Evolutionary conservation across 108 stramenopile genomes (phyloP), one percentile per base, ranked within the genome.

Genomic region (Cylindrotheca fusiformis): DNA sequence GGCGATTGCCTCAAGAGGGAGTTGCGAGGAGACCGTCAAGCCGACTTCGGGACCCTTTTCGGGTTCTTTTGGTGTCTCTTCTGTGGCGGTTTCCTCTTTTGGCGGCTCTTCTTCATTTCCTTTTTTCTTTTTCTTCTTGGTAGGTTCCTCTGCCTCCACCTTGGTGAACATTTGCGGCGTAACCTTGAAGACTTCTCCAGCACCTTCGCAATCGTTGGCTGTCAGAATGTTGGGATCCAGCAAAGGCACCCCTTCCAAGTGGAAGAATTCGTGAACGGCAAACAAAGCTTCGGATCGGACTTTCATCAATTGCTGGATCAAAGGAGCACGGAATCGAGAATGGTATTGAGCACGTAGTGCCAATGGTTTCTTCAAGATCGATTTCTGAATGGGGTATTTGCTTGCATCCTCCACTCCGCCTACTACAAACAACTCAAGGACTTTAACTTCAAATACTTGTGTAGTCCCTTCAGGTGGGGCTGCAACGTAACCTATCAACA

Each of bases 131-230:
- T 44, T 55, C 30, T 33, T 55, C 4, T 36, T 55, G 22, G 21
- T 41, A 2, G 21, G 2, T 4, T 23, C 24, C 2, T 32, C 32
- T 24, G 6, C 55, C 20, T 53, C 63, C 8, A 62, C 75, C 26
- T 66, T 77, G 51, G 81, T 52, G 65, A 85, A 85, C 78, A 85
- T 78, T 55, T 74, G 76, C 0, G 84, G 84, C 1, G 65, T 71
- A 25, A 97, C 87, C 22, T 68, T 65, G 71, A 97, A 95, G 50
- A 84, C 84, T 76, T 97, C 96, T 0, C 96, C 96, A 4, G 96
- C 96, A 10, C 96, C 96, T 81, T 97, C 96, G 72, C 95, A 95
- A 77, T 97, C 96, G 28, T 85, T 86, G 41, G 77, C 76, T 2
- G 84, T 85, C 81, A 85, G 77, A 48, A 85, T 85, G 69, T 85